Evolutionary conservation across 352 stramenopile genomes (phyloP), one percentile per base, ranked within the genome.

Genomic region (Saprolegnia parasitica): DNA sequence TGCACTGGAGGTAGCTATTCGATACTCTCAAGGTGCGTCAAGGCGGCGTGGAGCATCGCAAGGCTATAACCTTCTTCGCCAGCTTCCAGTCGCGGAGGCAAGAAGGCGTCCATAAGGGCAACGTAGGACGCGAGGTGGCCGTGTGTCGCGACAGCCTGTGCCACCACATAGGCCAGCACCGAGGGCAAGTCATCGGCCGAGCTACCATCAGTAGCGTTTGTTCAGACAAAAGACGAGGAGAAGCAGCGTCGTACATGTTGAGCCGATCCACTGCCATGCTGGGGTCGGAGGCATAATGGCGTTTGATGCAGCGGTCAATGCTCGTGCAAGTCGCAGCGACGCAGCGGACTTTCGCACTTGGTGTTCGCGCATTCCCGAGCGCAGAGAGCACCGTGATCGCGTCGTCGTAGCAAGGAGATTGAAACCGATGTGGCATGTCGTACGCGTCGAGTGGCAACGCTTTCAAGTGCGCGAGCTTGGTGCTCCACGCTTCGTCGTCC

Each of bases 31-130:
- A 67, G 6, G n/a, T 67, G 58, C 24, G 24, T 20, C 2, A 70
- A 18, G 24, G 63, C 63, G 20, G 46, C 47, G 26, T 70, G 63
- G 1, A 70, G 46, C 46, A 62, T 62, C 1, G 63, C 29, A 8
- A 70, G 37, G 15, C 42, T 11, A 39, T 42, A 70, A 10, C 45
- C 63, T 58, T 61, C 63, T 18, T 70, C 23, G 49, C 63, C 63
- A n/a, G 23, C 24, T 13, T 9, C 37, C 4, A 70, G 29, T 26
- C 63, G 63, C n/a, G 54, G 11, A 42, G 63, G 63, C 1, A 70
- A 39, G 26, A 70, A 70, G 8, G 49, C 63, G 29, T 70, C 63
- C 63, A 70, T 70, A 13, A 70, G 63, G 9, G 63, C 63, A 20
- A 70, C 21, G 39, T 70, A 52, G 0, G 63, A 70, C 23, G 63